Evolutionary conservation across 805 yeast genomes (phyloP).

Genomic region (Kazachstania africana): DNA sequence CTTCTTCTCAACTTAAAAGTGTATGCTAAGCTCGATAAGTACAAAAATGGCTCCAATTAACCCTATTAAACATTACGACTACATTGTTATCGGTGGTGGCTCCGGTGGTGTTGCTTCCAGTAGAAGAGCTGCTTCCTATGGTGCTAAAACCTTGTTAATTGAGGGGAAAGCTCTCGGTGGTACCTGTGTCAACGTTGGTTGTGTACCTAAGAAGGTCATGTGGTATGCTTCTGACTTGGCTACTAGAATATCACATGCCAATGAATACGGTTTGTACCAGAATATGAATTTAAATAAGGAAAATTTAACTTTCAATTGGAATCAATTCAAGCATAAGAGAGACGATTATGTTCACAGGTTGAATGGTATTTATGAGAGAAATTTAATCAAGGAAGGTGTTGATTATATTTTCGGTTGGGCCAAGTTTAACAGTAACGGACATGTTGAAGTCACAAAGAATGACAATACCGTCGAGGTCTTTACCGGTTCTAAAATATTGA

Average conservation of each 20-base stretch:
- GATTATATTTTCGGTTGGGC: conserved; percentile 84
- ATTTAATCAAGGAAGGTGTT: conserved; percentile 79
- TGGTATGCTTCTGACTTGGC: conserved; percentile 96
- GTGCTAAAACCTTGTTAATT: conserved; percentile 74
- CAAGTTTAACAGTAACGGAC: conserved; percentile 53
- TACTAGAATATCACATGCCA: conserved; percentile 56
- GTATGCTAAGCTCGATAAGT: conserved; percentile 5
- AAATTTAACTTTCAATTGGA: conserved; percentile 69
- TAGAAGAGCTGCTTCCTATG: conserved; percentile 88
- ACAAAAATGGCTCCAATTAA: conserved; percentile 45
- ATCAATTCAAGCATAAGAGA: conserved; percentile 67
- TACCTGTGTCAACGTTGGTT: conserved; percentile 97
- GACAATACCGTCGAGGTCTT: conserved; percentile 49
- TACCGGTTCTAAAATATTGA: conserved; percentile 71
- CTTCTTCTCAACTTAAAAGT: too few relatives aligned
- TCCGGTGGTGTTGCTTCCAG: conserved; percentile 99
- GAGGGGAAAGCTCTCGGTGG: conserved; percentile 88
- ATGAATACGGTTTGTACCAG: conserved; percentile 70
- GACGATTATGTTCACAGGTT: conserved; percentile 82
- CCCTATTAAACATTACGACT: conserved; percentile 72
- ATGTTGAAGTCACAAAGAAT: conserved; percentile 63
- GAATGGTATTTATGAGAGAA: conserved; percentile 87
- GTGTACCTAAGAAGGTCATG: conserved; percentile 98
- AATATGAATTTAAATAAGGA: conserved; percentile 38
- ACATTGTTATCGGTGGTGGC: conserved; percentile 96